phyloP scores from a whole-genome alignment of 305 asterid genomes.

The Fraxinus sp. region DNA sequence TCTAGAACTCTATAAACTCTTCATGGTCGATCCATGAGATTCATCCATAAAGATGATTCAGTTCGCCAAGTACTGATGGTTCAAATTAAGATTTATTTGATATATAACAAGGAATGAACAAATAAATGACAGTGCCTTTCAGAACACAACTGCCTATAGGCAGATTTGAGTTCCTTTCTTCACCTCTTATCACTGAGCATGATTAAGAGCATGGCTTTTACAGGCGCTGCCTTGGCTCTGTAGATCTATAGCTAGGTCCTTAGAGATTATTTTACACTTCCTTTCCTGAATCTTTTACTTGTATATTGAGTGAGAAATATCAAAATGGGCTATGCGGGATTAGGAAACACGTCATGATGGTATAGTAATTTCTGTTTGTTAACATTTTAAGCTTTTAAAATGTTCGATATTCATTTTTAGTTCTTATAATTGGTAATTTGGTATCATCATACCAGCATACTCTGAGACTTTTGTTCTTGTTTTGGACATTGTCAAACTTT shows the following conservation, averaged over 20 bases:
- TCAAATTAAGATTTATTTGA: neutral
- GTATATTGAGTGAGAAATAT: neutral
- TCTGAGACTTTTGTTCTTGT: neutral
- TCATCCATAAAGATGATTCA: neutral
- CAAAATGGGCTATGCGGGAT: neutral
- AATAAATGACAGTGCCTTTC: neutral
- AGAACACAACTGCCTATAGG: neutral
- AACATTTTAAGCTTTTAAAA: neutral
- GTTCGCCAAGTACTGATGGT: neutral
- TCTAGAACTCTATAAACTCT: neutral
- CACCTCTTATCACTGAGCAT: neutral
- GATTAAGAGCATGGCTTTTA: neutral
- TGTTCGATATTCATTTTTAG: neutral
- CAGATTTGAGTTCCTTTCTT: neutral
- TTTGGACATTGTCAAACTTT: neutral
- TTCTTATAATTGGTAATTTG: neutral
- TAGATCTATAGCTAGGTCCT: neutral
- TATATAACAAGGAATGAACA: neutral
- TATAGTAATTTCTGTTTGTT: neutral
- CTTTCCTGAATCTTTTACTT: neutral
- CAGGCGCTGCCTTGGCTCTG: neutral
- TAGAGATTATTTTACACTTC: neutral
- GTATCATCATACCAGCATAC: neutral
- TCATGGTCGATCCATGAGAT: neutral
- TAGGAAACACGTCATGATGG: neutral